phyloP scores from a whole-genome alignment of 208 protist species.

The Jaenimonas drosophilae region DNA sequence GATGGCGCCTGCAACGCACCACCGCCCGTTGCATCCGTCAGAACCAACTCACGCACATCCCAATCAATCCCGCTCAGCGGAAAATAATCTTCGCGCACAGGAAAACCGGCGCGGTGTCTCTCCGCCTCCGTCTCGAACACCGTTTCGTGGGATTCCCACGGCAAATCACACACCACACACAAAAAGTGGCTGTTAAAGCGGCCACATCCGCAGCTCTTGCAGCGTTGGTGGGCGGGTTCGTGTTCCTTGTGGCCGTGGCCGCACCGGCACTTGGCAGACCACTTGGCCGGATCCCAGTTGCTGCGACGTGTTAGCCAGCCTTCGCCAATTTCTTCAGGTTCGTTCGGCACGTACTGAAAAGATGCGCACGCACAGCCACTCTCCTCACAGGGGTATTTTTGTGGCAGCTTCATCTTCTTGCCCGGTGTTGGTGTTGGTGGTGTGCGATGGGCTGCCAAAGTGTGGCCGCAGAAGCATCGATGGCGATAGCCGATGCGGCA shows the following conservation, averaged over 20 bases:
- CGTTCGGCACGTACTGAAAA: conserved; percentile 77
- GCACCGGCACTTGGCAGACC: conserved; percentile 79
- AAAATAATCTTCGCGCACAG: conserved; percentile 57
- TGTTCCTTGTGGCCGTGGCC: conserved; percentile 53
- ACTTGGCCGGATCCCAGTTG: conserved; percentile 46
- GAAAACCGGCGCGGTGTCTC: conserved; percentile 18
- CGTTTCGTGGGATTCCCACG: conserved; percentile 74
- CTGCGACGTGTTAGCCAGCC: conserved; percentile 59
- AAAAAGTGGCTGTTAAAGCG: conserved; percentile 48
- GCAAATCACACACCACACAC: conserved; percentile 78
- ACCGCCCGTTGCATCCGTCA: conserved; percentile 40
- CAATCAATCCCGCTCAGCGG: conserved; percentile 54
- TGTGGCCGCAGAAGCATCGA: conserved; percentile 77
- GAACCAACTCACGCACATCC: conserved; percentile 51
- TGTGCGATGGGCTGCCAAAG: conserved; percentile 21
- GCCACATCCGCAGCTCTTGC: conserved; percentile 37
- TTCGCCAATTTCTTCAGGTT: conserved; percentile 82
- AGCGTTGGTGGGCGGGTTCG: conserved; percentile 14
- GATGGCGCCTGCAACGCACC: conserved; percentile 24
- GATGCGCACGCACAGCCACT: conserved; percentile 32
- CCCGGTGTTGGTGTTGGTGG: not conserved
- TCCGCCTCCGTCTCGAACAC: conserved; percentile 67
- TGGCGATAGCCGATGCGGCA: conserved; percentile 52
- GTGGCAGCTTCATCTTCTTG: not conserved
- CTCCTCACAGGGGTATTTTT: conserved; percentile 20